These are phyloP conservation scores for Tulasnella sp. DNA, from an alignment of 768 basidiomycete genomes.

Conservation along the genomic window DNA sequence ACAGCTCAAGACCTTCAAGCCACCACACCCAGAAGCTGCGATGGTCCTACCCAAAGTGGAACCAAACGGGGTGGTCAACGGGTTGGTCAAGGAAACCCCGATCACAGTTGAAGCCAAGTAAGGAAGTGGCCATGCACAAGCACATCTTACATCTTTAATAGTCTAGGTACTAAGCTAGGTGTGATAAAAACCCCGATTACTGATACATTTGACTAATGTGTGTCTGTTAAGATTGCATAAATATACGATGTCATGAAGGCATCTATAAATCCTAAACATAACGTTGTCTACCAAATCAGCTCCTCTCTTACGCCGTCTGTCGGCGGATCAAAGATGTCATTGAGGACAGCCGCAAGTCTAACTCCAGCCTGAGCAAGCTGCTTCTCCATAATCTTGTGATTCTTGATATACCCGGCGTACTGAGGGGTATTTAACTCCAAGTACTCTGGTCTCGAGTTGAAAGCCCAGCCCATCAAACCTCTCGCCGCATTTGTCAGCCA, in stretches of 20 bases:
- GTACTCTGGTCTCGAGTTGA: conserved; percentile 24
- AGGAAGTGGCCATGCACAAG: background rate
- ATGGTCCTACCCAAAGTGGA: conserved; percentile 38
- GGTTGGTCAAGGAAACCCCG: background rate
- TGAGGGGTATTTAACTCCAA: conserved; percentile 72
- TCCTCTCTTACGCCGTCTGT: background rate
- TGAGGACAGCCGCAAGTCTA: conserved; percentile 72
- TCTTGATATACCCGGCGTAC: conserved; percentile 59
- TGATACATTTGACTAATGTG: too few species aligned
- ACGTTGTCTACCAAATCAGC: too few species aligned
- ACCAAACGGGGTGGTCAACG: background rate
- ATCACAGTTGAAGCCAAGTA: background rate
- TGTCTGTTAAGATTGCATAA: too few species aligned
- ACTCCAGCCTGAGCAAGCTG: conserved; percentile 74
- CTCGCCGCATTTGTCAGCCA: conserved; percentile 18
- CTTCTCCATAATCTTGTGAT: conserved; percentile 65
- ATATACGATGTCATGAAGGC: too few species aligned
- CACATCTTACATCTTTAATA: background rate
- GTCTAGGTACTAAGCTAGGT: too few species aligned
- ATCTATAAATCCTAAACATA: background rate
- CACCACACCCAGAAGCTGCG: conserved; percentile 62
- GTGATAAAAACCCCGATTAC: too few species aligned
- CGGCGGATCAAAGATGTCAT: conserved; percentile 45
- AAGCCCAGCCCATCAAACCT: conserved; percentile 27
- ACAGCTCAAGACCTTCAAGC: conserved; percentile 52